These are phyloP conservation scores for Chlorella sp. DNA, from an alignment of 139 green algal genomes.

Conservation along the genomic window DNA sequence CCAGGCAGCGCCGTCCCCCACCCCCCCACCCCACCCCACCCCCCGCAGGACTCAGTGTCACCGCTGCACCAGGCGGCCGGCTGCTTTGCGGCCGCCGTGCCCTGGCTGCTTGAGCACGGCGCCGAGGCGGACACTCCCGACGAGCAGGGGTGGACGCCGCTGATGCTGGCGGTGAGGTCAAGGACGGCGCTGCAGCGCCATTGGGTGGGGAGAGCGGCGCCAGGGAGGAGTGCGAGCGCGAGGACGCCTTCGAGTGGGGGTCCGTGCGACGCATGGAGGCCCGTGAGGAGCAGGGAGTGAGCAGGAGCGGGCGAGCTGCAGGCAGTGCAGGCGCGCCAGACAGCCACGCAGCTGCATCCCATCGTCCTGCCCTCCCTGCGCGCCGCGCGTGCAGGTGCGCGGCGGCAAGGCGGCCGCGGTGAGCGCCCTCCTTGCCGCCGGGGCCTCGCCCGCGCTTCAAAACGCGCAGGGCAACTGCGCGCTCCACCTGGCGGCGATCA, in stretches of 20 bases:
- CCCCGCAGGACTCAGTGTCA: slow-evolving; percentile 53
- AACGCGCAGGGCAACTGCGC: slow-evolving; percentile 49
- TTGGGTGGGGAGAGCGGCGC: too few relatives aligned
- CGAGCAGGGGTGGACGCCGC: slow-evolving; percentile 56
- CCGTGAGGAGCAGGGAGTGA: too few relatives aligned
- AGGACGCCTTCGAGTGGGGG: too few relatives aligned
- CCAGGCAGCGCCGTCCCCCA: background rate
- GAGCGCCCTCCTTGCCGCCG: slow-evolving; percentile 45
- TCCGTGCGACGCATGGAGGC: too few relatives aligned
- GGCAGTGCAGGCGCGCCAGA: too few relatives aligned
- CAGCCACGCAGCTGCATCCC: too few relatives aligned
- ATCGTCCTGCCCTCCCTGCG: too few relatives aligned
- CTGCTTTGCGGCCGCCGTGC: slow-evolving; percentile 24
- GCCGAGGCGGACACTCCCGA: slow-evolving; percentile 24
- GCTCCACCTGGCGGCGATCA: slow-evolving; percentile 38
- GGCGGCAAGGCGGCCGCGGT: slow-evolving; percentile 42
- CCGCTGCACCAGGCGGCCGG: slow-evolving; percentile 45
- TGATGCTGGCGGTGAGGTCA: slow-evolving; percentile 70
- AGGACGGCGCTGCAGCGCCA: too few relatives aligned
- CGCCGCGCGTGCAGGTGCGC: too few relatives aligned
- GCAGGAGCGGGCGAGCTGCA: too few relatives aligned
- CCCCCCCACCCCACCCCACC: background rate
- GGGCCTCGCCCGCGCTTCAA: slow-evolving; percentile 25
- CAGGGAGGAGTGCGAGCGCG: too few relatives aligned
- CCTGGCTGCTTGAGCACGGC: slow-evolving; percentile 42